phyloP scores from a whole-genome alignment of 2,329 filamentous ascomycete species.

The Metarhizium humberi region DNA sequence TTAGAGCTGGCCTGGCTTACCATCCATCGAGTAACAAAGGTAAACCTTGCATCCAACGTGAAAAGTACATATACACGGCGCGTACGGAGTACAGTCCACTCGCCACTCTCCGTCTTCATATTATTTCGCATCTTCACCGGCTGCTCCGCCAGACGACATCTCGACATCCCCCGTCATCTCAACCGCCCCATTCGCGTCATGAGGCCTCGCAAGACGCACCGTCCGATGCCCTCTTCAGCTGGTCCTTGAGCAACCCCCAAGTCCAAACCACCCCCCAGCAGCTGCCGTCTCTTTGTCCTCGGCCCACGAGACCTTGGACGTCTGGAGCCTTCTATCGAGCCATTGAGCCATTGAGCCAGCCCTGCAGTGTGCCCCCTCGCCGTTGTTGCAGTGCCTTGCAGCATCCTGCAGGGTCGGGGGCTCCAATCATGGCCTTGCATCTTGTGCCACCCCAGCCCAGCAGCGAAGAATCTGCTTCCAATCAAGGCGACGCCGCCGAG shows the following conservation, averaged over 20 bases:
- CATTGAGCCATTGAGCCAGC: background rate
- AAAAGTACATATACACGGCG: too few species aligned
- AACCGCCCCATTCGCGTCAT: background rate
- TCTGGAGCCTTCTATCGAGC: background rate
- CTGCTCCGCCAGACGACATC: background rate
- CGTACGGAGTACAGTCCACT: background rate
- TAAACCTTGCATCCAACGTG: background rate
- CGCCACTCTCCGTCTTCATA: background rate
- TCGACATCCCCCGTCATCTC: background rate
- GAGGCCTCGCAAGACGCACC: background rate
- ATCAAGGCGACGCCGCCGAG: conserved; percentile 11
- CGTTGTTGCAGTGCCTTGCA: conserved; percentile 11
- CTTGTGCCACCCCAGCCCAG: conserved; percentile 12
- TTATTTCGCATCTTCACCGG: background rate
- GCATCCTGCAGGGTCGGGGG: conserved; percentile 12
- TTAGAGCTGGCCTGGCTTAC: too few species aligned
- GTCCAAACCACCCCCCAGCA: background rate
- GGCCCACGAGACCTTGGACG: background rate
- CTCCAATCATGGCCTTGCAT: conserved; percentile 18
- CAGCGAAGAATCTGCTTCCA: conserved; percentile 12
- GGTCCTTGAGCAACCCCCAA: background rate
- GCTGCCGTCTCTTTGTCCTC: background rate
- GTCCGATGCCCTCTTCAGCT: background rate
- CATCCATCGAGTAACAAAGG: background rate
- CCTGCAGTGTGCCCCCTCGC: conserved; percentile 1